Evolutionary conservation across 805 yeast genomes (phyloP), one percentile per base, ranked within the genome.

Genomic region (Candida xyloterini): DNA sequence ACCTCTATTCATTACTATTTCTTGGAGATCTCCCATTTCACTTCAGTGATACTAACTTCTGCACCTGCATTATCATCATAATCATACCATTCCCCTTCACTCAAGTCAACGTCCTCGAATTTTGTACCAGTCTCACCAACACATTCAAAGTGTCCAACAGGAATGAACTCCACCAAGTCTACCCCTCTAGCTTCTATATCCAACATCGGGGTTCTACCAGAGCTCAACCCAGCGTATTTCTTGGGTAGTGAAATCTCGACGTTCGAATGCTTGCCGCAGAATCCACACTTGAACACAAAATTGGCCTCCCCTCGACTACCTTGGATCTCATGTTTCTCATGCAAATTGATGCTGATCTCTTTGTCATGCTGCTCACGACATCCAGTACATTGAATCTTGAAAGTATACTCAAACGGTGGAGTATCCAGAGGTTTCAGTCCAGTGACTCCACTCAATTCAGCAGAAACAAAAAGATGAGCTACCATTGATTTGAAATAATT

Each of bases 81-180:
- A 54, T 93, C 99, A 57, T 81, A 93, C 90, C 96, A 90, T 57
- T 93, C 98, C 38, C 77, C 79, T 18, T 86, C 96, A 26, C 70
- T 74, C 21, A 89, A 66, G 40, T 84, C 93, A 18, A 88, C 74
- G 21, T 84, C 86, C 5, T 56, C 55, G 54, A 84, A 86, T 38
- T 57, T 61, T 8, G 83, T 68, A 10, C 65, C 60, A 1, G 37
- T 25, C 5, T 63, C 68, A 10, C 85, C 84, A 28, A 56, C 64
- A 40, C 84, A 79, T 22, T 57, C 51, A 57, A 84, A 84, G 5
- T 42, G 61, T 0, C 91, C 93, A 26, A 52, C 74, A 2, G 95
- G 85, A 13, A 77, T 60, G 49, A 88, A 89, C 40, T 77, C 77
- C 8, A 68, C 66, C 23, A 89, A 66, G 36, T 86, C 95, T 29